Base-by-base conservation (phyloP, 2,329 filamentous ascomycete species). In the Penicillium sp. region DNA sequence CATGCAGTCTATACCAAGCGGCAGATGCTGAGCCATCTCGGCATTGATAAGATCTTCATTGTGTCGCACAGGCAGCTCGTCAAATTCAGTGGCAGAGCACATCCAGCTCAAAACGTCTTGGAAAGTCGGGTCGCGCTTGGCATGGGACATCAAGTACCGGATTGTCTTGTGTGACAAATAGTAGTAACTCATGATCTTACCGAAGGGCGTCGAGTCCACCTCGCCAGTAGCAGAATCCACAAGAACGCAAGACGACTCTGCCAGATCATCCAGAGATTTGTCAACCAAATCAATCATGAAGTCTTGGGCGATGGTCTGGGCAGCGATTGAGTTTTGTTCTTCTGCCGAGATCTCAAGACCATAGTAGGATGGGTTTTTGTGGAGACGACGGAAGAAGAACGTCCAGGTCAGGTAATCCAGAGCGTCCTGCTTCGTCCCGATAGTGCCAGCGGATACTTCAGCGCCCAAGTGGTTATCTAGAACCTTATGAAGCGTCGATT, bases 111-210 rank as follows among this genome's bases (percentile, higher is more conserved):
- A 79, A 0, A 86, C 90, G 59, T 97, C 89, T 10, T 86, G 80
- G 68, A 99, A 95, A 1, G 81, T 84, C 1, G 89, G 90, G 16
- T 85, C 76, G 0, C 85, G 81, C 64, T 89, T 92, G 22, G 88
- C 89, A 60, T 92, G 82, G 42, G 83, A 80, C 57, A 89, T 84
- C 6, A 99, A 82, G 63, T 90, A 86, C 1, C 94, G 89, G 63
- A 99, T 91, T 0, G 94, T 99, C 73, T 89, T 89, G 76, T 99
- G 94, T 0, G 92, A 95, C 43, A 94, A 85, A 68, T 99, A 99
- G 79, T 99, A 99, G 79, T 97, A 99, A 70, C 89, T 95, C 90
- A 97, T 96, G 67, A 99, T 97, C 76, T 96, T 96, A 64, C 94
- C 94, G 6, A 97, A 81, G 0, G 92, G 87, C 0, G 94, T 97